Conservation (phyloP, 2,329 filamentous ascomycete species). For the Blastomyces gilchristii region DNA sequence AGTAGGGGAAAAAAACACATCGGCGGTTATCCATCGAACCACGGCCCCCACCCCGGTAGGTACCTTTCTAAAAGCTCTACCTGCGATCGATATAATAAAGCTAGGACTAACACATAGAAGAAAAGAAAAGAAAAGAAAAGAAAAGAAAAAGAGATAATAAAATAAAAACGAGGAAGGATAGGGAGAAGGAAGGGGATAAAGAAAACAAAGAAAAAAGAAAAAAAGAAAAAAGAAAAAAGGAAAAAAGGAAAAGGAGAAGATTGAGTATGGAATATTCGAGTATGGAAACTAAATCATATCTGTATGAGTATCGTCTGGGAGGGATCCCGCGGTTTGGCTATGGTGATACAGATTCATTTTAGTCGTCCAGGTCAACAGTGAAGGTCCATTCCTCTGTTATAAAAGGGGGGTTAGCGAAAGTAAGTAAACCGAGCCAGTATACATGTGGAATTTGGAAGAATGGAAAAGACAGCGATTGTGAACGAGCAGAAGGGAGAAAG, state of each 20-base stretch:
- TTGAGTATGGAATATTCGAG: background rate
- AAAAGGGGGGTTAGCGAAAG: background rate
- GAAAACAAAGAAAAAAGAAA: no score
- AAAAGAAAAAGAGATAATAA: background rate
- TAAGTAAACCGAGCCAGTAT: constrained; percentile 8
- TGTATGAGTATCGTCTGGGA: background rate
- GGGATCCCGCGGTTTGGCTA: background rate
- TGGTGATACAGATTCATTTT: background rate
- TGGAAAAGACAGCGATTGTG: background rate
- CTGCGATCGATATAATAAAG: no score
- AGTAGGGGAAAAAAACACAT: background rate
- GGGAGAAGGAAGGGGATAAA: background rate
- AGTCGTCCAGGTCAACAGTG: constrained; percentile 26
- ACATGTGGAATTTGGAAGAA: background rate
- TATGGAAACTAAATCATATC: background rate
- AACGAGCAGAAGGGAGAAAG: background rate
- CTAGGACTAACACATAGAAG: background rate
- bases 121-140: background rate
- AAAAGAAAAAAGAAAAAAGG: background rate
- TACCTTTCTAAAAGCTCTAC: no score
- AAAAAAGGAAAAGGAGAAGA: background rate
- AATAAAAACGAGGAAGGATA: background rate
- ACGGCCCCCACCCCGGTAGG: no score
- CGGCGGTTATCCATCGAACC: no score
- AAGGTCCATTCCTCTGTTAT: constrained; percentile 37